Percentiles rank a stretch among this genome's conserved stretches.
Evolutionary conservation across 1,284 basidiomycete genomes (phyloP).

Genomic region (Naganishia sp.): DNA sequence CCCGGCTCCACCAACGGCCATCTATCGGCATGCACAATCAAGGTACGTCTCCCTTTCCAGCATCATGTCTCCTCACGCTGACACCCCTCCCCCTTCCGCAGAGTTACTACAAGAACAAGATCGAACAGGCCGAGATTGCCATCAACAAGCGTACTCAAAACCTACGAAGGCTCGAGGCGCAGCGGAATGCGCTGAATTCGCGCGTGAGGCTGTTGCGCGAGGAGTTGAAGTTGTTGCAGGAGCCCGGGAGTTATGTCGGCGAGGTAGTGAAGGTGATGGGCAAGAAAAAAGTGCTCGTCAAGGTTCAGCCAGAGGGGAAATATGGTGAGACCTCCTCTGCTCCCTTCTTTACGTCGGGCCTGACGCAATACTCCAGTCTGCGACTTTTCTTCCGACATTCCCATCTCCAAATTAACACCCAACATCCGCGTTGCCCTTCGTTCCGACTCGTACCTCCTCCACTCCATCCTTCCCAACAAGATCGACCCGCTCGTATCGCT

Average conservation of each 20-base stretch:
- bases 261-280: conserved; percentile 99
- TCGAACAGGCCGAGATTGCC: conserved; percentile 74
- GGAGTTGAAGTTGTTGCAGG: conserved; percentile 91
- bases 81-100: conserved; percentile 44
- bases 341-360: neutral
- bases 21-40: conserved; percentile 24
- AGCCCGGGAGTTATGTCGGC: conserved; percentile 96
- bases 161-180: conserved; percentile 89
- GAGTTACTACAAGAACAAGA: conserved; percentile 94
- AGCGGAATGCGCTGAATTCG: conserved; percentile 93
- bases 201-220: conserved; percentile 86
- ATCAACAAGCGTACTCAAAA: conserved; percentile 93
- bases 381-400: conserved; percentile 87
- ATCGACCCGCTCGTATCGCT: conserved; percentile 91
- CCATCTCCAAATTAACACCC: conserved; percentile 76
- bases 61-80: neutral
- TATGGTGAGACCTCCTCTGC: conserved; percentile 66
- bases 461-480: conserved; percentile 93
- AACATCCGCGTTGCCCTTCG: conserved; percentile 91
- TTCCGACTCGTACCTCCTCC: conserved; percentile 91
- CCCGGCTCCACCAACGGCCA: conserved; percentile 3
- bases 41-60: neutral
- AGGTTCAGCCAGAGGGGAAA: conserved; percentile 98
- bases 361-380: conserved; percentile 65
- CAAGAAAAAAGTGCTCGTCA: conserved; percentile 97